phyloP scores from a whole-genome alignment of 1,139 yeast species.

The Kodamaea ohmeri region DNA sequence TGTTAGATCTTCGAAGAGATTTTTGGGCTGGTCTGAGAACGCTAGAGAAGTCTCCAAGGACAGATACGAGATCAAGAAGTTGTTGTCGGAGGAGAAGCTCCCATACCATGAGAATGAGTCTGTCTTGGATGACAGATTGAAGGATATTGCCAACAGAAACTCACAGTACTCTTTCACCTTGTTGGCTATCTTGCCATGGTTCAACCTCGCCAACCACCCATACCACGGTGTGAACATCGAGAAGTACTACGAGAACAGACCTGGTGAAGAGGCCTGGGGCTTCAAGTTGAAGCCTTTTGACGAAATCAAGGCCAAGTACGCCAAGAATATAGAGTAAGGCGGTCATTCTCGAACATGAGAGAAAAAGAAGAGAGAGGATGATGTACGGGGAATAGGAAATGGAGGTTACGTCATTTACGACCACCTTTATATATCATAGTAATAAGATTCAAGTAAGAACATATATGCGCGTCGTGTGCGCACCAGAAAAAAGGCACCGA shows the following conservation, averaged over 20 bases:
- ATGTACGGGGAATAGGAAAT: background rate
- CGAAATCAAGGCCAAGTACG: slow-evolving; percentile 45
- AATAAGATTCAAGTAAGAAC: background rate
- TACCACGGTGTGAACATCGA: slow-evolving; percentile 76
- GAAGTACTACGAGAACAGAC: slow-evolving; percentile 66
- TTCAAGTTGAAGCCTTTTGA: slow-evolving; percentile 45
- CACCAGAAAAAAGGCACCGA: background rate
- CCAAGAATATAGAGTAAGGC: slow-evolving; percentile 32
- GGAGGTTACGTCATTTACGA: background rate
- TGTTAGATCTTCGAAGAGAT: slow-evolving; percentile 63
- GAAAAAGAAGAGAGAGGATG: background rate
- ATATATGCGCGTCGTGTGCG: slow-evolving; percentile 1
- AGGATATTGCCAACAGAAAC: slow-evolving; percentile 76
- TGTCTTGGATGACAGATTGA: slow-evolving; percentile 63
- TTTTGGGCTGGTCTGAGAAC: slow-evolving; percentile 79
- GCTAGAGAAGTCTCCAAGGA: slow-evolving; percentile 68
- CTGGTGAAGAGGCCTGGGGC: slow-evolving; percentile 53
- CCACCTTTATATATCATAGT: slow-evolving; percentile 3
- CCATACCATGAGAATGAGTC: slow-evolving; percentile 65
- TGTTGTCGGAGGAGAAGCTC: slow-evolving; percentile 62
- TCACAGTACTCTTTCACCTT: slow-evolving; percentile 69
- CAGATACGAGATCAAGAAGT: slow-evolving; percentile 68
- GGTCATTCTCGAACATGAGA: no score
- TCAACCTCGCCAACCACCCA: slow-evolving; percentile 78
- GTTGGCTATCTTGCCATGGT: slow-evolving; percentile 73